phyloP scores from a whole-genome alignment of 2,329 filamentous ascomycete genomes.

The Xylaria digitata region DNA sequence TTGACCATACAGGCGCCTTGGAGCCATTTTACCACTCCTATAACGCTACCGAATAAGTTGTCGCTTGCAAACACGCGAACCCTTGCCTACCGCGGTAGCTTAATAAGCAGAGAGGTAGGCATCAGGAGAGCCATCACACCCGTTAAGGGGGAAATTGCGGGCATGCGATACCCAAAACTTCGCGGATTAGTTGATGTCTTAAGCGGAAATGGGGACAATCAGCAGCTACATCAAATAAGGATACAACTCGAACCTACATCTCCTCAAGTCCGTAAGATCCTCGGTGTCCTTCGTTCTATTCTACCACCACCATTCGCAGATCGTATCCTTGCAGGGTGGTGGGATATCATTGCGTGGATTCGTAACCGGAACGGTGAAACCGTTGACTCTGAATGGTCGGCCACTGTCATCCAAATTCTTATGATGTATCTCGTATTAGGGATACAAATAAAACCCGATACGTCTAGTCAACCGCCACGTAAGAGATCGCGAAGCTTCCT shows the following conservation, averaged over 20 bases:
- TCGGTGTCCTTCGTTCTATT: constrained; percentile 73
- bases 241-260: constrained; percentile 75
- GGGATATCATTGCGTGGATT: constrained; percentile 79
- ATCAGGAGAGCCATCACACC: constrained; percentile 61
- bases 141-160: constrained; percentile 60
- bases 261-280: constrained; percentile 68
- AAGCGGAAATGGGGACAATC: constrained; percentile 70
- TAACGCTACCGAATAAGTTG: constrained; percentile 70
- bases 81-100: constrained; percentile 66
- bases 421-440: constrained; percentile 72
- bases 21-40: constrained; percentile 74
- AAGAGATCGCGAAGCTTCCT: constrained; percentile 45
- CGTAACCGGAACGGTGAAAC: constrained; percentile 58
- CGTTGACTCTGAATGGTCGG: constrained; percentile 75
- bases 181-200: constrained; percentile 73
- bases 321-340: constrained; percentile 76
- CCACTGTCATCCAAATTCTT: constrained; percentile 72
- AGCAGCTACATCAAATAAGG: constrained; percentile 71
- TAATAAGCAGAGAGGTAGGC: constrained; percentile 63
- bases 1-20: constrained; percentile 81
- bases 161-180: constrained; percentile 68
- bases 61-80: constrained; percentile 69
- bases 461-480: constrained; percentile 38
- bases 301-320: constrained; percentile 68
- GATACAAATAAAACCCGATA: constrained; percentile 45